Base-by-base conservation (phyloP, 148 eudicot species). In the Chenopodium quinoa region DNA sequence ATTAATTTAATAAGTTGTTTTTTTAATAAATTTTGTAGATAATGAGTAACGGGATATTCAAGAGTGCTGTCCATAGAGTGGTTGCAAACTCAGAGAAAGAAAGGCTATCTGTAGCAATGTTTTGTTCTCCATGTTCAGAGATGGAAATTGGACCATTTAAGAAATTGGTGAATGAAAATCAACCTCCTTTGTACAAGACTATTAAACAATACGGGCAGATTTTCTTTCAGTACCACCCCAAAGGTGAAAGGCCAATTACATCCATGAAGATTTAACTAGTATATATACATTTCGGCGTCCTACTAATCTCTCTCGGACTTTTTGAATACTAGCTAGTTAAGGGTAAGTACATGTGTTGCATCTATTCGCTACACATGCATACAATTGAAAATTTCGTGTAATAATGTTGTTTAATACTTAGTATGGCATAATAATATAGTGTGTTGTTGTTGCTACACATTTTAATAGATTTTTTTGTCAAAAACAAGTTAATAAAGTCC, bases 1-100 rank as follows among this genome's bases (percentile, higher is more conserved):
- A 32, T 2, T 32, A 32, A 32, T 32, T 32, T 23, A 23, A 23
- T 23, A 32, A 32, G 34, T 32, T 1, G 34, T 32, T 37, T 37
- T 37, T 37, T 37, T 37, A 34, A 34, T 37, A 37, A 37, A 19
- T 48, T 10, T 6, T 50, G 63, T 82, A 87, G 87, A 85, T 85
- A 80, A 77, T 84, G 89, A 84, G 85, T 52, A 87, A 84, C 1
- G 62, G 62, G 20, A 17, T 17, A 56, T 56, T 56, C 62, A 56
- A 56, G 22, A 78, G 87, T 71, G 85, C 85, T 13, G 48, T 85
- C 16, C 89, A 87, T 46, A 85, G 86, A 70, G 89, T 83, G 73
- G 82, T 81, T 44, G 71, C 86, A 44, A 83, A 85, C 54, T 65
- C 76, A 10, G 81, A 76, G 20, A 85, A 56, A 23, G 86, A 83